phyloP scores from a whole-genome alignment of 73 alveolate species.

The Halteria grandinella region DNA sequence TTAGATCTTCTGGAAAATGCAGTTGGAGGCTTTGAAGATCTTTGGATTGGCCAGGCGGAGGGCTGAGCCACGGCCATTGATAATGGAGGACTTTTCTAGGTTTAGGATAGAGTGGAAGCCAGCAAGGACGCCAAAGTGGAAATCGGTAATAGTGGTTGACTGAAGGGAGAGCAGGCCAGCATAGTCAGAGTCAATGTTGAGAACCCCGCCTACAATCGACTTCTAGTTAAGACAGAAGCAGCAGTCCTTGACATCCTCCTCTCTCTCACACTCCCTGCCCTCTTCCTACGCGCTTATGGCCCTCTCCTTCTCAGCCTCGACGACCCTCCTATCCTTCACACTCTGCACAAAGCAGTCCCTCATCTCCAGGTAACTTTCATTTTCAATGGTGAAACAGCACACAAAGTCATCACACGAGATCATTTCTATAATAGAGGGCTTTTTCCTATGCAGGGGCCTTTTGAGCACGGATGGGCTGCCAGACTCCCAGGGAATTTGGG shows the following conservation, averaged over 20 bases:
- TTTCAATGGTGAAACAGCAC: slow-evolving; percentile 36
- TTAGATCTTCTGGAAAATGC: slow-evolving; percentile 12
- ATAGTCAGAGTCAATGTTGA: slow-evolving; percentile 19
- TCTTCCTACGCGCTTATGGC: background rate
- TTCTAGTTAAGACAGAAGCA: slow-evolving; percentile 17
- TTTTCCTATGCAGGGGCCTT: too few relatives aligned
- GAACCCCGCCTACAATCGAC: slow-evolving; percentile 6
- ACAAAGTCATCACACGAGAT: too few relatives aligned
- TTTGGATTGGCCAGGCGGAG: slow-evolving; percentile 17
- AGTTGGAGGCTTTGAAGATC: slow-evolving; percentile 24
- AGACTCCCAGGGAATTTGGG: too few relatives aligned
- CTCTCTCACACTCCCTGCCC: background rate
- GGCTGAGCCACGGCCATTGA: slow-evolving; percentile 33
- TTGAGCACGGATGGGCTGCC: too few relatives aligned
- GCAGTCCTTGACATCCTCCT: slow-evolving; percentile 42
- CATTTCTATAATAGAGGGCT: too few relatives aligned
- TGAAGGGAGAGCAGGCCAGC: slow-evolving; percentile 28
- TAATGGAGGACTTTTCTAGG: slow-evolving; percentile 23
- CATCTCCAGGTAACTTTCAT: slow-evolving; percentile 32
- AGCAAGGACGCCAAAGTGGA: slow-evolving; percentile 29
- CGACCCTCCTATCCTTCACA: background rate
- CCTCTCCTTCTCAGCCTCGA: slow-evolving; percentile 2
- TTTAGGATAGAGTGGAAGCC: slow-evolving; percentile 29
- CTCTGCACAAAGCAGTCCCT: slow-evolving; percentile 31
- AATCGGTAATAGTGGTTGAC: slow-evolving; percentile 45